Evolutionary conservation across 179 eudicot species (phyloP).

Genomic region (Patellifolia procumbens): DNA sequence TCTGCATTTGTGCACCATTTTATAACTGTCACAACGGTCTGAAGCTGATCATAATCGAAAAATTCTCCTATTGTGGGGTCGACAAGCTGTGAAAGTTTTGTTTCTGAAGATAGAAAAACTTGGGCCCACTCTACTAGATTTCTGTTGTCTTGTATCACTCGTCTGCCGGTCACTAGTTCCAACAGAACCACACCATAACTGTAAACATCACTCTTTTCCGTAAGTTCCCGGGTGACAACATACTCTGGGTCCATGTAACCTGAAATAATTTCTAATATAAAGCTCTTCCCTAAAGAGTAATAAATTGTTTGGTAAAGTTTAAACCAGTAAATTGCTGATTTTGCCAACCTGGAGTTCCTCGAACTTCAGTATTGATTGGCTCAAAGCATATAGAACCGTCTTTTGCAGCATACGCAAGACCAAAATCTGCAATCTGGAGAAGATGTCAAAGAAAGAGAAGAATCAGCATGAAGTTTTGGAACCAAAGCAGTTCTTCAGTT

Average conservation of each 20-base stretch:
- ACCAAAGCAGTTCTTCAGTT: not conserved
- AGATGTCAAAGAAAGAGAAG: constrained; percentile 8
- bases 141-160: constrained; percentile 77
- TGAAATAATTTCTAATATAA: constrained; percentile 27
- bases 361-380: constrained; percentile 82
- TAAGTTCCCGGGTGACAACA: constrained; percentile 73
- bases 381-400: constrained; percentile 90
- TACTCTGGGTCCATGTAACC: constrained; percentile 99
- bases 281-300: not conserved
- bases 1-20: constrained; percentile 90
- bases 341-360: constrained; percentile 87
- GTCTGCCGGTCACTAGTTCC: constrained; percentile 74
- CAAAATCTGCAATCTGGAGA: constrained; percentile 89
- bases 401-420: constrained; percentile 90
- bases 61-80: constrained; percentile 71
- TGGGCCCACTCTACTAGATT: constrained; percentile 90
- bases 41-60: constrained; percentile 81
- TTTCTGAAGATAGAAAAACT: constrained; percentile 48
- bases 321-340: not conserved
- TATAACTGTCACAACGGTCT: constrained; percentile 58
- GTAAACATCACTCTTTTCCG: constrained; percentile 92
- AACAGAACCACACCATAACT: constrained; percentile 88
- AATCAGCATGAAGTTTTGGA: constrained; percentile 5
- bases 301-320: not conserved
- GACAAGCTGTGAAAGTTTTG: constrained; percentile 63